Conservation (phyloP, 306 rosid species). For the Pyrus pyrifolia region DNA sequence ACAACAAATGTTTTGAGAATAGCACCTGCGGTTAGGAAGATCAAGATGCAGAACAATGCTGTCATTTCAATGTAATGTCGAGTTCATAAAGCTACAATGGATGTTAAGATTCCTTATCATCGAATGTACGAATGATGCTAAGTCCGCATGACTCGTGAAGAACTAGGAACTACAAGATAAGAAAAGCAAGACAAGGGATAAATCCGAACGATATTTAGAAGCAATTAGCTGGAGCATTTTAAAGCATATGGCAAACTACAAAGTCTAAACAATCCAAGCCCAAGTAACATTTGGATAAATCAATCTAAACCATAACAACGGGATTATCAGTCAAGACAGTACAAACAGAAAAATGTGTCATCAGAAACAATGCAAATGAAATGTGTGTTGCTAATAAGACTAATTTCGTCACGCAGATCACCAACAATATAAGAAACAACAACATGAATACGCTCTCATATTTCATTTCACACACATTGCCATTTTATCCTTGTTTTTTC, state of each 20-base stretch:
- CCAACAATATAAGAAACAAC: background rate
- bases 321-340: background rate
- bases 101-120: background rate
- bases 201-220: background rate
- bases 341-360: background rate
- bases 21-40: slow-evolving; percentile 11
- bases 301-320: background rate
- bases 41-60: slow-evolving; percentile 10
- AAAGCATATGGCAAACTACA: background rate
- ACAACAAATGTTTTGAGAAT: slow-evolving; percentile 1
- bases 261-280: background rate
- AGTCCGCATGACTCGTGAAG: too few species aligned
- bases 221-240: background rate
- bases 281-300: background rate
- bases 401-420: background rate
- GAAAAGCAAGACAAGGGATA: background rate
- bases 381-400: background rate
- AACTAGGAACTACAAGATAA: background rate
- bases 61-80: slow-evolving; percentile 1
- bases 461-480: too few species aligned
- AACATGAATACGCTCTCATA: background rate
- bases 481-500: too few species aligned
- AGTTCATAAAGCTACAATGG: background rate
- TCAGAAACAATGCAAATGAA: background rate
- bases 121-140: too few species aligned